Conservation (phyloP, 1,284 basidiomycete species). For the Mycena sp. region DNA sequence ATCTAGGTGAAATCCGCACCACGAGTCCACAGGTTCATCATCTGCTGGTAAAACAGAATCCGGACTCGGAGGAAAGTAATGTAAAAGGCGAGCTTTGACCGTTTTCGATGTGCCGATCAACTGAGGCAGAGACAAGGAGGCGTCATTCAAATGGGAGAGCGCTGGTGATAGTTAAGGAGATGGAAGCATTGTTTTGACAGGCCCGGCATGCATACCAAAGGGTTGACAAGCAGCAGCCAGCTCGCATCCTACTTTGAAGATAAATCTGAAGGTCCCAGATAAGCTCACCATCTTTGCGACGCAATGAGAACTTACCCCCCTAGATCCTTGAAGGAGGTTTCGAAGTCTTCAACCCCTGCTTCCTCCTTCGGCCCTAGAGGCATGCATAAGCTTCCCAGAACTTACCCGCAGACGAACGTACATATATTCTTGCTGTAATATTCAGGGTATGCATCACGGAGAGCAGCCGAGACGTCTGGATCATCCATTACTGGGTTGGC, state of each 20-base stretch:
- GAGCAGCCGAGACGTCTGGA: slow-evolving; percentile 64
- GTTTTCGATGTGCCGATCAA: slow-evolving; percentile 75
- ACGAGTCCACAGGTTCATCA: slow-evolving; percentile 78
- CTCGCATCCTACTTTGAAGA: slow-evolving; percentile 83
- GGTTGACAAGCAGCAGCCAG: slow-evolving; percentile 88
- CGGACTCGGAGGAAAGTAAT: slow-evolving; percentile 84
- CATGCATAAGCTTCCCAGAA: neutral
- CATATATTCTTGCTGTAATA: slow-evolving; percentile 85
- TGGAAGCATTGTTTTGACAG: neutral
- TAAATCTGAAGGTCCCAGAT: slow-evolving; percentile 55
- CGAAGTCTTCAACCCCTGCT: slow-evolving; percentile 76
- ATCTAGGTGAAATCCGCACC: slow-evolving; percentile 87
- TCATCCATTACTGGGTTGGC: slow-evolving; percentile 84
- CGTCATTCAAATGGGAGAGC: slow-evolving; percentile 68
- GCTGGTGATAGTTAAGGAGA: slow-evolving; percentile 50
- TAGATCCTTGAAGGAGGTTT: slow-evolving; percentile 86
- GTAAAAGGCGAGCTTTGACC: slow-evolving; percentile 86
- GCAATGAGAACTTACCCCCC: slow-evolving; percentile 60
- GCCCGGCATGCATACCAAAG: slow-evolving; percentile 68
- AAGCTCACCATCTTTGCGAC: neutral
- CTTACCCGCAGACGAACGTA: slow-evolving; percentile 43
- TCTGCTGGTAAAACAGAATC: slow-evolving; percentile 46
- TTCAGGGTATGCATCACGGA: slow-evolving; percentile 72
- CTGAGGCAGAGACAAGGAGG: slow-evolving; percentile 67
- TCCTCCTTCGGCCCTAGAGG: slow-evolving; percentile 76